These are phyloP conservation scores for Circinella umbellata DNA, from an alignment of 371 early-diverging fungal genomes.

Conservation along the genomic window DNA sequence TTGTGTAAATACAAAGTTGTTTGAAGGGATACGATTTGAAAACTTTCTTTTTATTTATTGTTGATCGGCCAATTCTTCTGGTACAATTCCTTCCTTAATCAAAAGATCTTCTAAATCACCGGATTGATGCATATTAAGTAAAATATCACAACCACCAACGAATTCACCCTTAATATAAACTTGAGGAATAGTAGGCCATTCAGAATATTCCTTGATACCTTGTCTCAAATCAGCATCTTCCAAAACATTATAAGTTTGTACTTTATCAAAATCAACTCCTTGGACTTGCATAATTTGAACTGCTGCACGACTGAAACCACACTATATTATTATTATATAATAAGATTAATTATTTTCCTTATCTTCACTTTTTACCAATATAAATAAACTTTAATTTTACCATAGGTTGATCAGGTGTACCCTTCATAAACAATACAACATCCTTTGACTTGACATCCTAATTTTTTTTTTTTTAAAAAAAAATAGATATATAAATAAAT, in stretches of 20 bases:
- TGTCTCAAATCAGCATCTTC: constrained; percentile 89
- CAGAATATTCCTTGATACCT: constrained; percentile 94
- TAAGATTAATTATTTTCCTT: too few relatives aligned
- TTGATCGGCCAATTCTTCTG: constrained; percentile 44
- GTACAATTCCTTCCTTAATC: constrained; percentile 79
- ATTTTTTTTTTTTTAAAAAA: too few relatives aligned
- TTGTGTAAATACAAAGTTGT: too few relatives aligned
- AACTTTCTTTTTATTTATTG: constrained; percentile 15
- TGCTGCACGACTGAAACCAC: constrained; percentile 93
- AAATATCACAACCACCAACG: constrained; percentile 96
- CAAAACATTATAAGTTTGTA: constrained; percentile 85
- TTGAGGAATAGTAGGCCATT: constrained; percentile 99
- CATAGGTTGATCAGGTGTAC: constrained; percentile 88
- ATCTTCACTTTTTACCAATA: too few relatives aligned
- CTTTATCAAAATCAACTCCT: constrained; percentile 75
- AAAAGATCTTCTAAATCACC: constrained; percentile 89
- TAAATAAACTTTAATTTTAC: constrained; percentile 30
- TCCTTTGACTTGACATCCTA: constrained; percentile 74
- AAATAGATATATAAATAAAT: too few relatives aligned
- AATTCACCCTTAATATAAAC: constrained; percentile 97
- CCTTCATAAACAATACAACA: constrained; percentile 95
- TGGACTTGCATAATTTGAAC: constrained; percentile 89
- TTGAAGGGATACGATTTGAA: too few relatives aligned
- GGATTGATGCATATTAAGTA: constrained; percentile 90
- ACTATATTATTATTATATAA: constrained; percentile 47